phyloP scores from a whole-genome alignment of 306 rosid genomes.

The Cucurbita moschata region DNA sequence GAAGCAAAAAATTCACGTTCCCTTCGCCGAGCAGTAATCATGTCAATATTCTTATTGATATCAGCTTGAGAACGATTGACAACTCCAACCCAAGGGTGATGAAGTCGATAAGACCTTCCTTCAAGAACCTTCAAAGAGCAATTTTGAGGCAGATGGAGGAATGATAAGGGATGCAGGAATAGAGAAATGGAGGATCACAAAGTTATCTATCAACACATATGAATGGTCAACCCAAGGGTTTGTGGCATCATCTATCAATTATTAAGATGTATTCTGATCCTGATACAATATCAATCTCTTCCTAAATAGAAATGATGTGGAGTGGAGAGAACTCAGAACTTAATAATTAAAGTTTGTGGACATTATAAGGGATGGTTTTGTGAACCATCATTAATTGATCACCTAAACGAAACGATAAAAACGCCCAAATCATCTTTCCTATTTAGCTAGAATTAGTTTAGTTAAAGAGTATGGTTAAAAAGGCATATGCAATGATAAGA shows the following conservation, averaged over 20 bases:
- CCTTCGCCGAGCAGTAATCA: conserved; percentile 30
- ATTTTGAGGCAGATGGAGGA: neutral
- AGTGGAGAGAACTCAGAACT: neutral
- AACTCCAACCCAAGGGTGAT: conserved; percentile 47
- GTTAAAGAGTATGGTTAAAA: too few relatives aligned
- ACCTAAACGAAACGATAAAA: too few relatives aligned
- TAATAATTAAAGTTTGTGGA: too few relatives aligned
- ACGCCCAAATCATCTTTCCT: too few relatives aligned
- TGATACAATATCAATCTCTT: neutral
- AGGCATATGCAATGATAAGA: too few relatives aligned
- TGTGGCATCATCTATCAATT: neutral
- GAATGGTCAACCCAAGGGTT: neutral
- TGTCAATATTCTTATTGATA: conserved; percentile 29
- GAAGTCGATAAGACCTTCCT: conserved; percentile 35
- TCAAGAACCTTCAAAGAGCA: conserved; percentile 28
- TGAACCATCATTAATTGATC: too few relatives aligned
- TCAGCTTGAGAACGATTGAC: conserved; percentile 46
- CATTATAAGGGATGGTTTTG: too few relatives aligned
- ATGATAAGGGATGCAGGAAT: neutral
- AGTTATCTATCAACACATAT: neutral
- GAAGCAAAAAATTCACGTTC: conserved; percentile 29
- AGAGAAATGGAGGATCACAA: neutral
- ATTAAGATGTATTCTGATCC: neutral
- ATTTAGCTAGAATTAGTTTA: too few relatives aligned
- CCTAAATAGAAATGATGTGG: neutral